phyloP scores from a whole-genome alignment of 208 protist species.

The Angomonas ambiguus region DNA sequence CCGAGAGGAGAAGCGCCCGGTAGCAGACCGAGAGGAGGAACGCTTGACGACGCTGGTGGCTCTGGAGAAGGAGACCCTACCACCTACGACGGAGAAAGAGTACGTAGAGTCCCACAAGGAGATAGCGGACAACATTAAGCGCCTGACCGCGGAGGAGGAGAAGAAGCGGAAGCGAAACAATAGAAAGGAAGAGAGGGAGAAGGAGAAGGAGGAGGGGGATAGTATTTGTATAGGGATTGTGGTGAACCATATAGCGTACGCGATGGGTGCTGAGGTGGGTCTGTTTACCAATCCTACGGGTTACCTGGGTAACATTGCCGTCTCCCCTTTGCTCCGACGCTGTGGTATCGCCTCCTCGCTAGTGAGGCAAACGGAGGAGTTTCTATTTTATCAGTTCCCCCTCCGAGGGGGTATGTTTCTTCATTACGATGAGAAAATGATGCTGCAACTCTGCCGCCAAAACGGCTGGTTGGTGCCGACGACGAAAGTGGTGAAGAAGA shows the following conservation, averaged over 20 bases:
- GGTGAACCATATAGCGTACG: constrained; percentile 52
- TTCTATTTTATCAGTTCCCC: constrained; percentile 46
- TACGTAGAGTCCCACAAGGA: neutral
- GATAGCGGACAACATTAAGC: neutral
- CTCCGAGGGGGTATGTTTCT: constrained; percentile 46
- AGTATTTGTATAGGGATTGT: constrained; percentile 57
- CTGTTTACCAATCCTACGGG: constrained; percentile 59
- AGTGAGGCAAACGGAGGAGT: constrained; percentile 44
- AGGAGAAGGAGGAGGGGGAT: constrained; percentile 10
- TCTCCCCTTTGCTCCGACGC: constrained; percentile 37
- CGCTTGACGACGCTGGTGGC: neutral
- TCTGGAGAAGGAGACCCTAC: neutral
- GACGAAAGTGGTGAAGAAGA: neutral
- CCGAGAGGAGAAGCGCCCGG: neutral
- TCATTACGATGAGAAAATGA: constrained; percentile 36
- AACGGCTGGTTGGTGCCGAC: neutral
- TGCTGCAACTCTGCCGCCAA: constrained; percentile 18
- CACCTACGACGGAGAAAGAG: neutral
- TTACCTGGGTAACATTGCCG: constrained; percentile 71
- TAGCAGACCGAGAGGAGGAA: neutral
- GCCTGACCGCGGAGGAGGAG: neutral
- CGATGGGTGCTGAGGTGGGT: constrained; percentile 18
- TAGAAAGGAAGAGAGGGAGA: neutral
- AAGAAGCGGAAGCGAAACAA: neutral
- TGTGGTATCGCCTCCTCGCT: constrained; percentile 58